phyloP scores from a whole-genome alignment of 106 monocot genomes.

The Hemerocallis citrina region DNA sequence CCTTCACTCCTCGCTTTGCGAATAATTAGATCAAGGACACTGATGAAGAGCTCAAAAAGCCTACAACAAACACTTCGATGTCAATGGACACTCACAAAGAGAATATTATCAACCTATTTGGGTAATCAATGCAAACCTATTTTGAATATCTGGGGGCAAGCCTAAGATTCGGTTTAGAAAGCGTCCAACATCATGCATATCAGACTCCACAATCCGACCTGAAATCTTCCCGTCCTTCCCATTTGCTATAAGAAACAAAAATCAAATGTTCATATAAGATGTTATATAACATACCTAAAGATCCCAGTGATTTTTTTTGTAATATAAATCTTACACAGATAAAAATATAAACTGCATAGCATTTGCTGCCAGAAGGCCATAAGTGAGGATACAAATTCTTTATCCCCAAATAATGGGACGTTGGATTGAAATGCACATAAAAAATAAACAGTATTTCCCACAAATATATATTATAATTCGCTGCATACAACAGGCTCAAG shows the following conservation, averaged over 20 bases:
- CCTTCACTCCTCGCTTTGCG: slow-evolving; percentile 89
- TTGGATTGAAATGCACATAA: too few species aligned
- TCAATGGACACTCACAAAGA: not conserved
- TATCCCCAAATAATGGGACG: not conserved
- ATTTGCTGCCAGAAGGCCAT: not conserved
- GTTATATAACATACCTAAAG: not conserved
- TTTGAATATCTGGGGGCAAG: slow-evolving; percentile 86
- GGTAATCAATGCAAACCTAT: slow-evolving; percentile 34
- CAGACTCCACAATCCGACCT: slow-evolving; percentile 90
- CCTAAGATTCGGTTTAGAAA: slow-evolving; percentile 94
- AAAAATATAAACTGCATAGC: not conserved
- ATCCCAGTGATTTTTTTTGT: not conserved
- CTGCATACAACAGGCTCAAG: too few species aligned
- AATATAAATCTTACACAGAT: not conserved
- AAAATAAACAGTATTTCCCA: too few species aligned
- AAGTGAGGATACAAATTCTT: not conserved
- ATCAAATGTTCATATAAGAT: not conserved
- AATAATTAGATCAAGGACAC: slow-evolving; percentile 72
- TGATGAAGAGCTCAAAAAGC: slow-evolving; percentile 86
- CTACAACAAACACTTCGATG: slow-evolving; percentile 24
- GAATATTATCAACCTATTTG: not conserved
- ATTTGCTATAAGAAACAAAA: slow-evolving; percentile 33
- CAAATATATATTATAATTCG: too few species aligned
- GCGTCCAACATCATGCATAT: slow-evolving; percentile 99
- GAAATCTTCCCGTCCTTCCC: slow-evolving; percentile 76